These are phyloP conservation scores for Avena eriantha DNA, from an alignment of 176 grass and related monocot genomes.

Conservation along the genomic window DNA sequence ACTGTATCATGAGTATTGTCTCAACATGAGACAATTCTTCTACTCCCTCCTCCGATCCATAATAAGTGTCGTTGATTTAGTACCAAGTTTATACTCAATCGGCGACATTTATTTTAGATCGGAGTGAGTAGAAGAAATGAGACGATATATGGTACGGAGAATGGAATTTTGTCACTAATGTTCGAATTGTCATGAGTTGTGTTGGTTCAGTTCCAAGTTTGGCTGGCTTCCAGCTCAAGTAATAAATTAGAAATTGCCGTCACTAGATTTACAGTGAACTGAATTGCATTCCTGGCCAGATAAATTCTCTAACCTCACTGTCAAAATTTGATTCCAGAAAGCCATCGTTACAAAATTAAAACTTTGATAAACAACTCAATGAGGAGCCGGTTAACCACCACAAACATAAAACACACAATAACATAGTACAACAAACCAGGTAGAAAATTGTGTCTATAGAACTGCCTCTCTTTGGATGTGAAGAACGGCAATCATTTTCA, in stretches of 20 bases:
- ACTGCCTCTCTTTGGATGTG: not conserved
- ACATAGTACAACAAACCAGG: not conserved
- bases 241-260: not conserved
- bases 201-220: not conserved
- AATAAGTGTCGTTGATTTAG: too few relatives aligned
- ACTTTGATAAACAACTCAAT: not conserved
- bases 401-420: not conserved
- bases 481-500: slow-evolving; percentile 6
- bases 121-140: not conserved
- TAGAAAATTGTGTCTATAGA: not conserved
- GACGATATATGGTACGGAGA: not conserved
- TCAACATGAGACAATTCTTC: not conserved
- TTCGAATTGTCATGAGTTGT: not conserved
- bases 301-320: not conserved
- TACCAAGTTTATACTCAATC: too few relatives aligned
- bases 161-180: not conserved
- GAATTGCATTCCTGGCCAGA: not conserved
- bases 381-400: not conserved
- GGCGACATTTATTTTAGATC: too few relatives aligned
- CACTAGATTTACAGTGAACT: not conserved
- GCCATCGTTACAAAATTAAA: not conserved
- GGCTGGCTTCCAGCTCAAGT: not conserved
- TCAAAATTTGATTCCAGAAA: not conserved
- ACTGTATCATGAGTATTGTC: not conserved
- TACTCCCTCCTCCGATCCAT: too few relatives aligned